Base-by-base conservation (phyloP, 306 rosid species). In the Alnus rubra region DNA sequence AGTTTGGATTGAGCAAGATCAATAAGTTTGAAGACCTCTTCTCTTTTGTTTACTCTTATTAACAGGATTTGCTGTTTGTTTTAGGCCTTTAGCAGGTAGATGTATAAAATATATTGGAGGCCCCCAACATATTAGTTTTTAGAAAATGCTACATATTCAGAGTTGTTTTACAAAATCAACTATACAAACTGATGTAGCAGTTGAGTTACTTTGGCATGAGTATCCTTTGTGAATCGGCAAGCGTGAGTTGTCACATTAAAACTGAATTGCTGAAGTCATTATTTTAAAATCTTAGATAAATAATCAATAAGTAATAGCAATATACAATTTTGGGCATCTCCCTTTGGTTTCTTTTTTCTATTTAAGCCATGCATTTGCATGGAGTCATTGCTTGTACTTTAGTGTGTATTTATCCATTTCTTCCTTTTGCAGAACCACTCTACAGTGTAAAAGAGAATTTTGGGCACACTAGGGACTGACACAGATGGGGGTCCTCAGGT, bases 341-440 rank as follows among this genome's bases (percentile, higher is more conserved):
- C 13, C 10, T 12, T 28, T 18, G 11, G 69, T 15, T 63, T 63
- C 16, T 33, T 35, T 15, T 7, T 12, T 35, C 45, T 63, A 19
- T 63, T 63, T 63, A 33, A 63, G 44, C 69, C 31, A 16, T 13
- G 69, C 69, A 63, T 31, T 63, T 13, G 45, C 45, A 12, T 35
- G 39, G 19, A 14, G 15, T 33, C 69, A 33, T 63, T 63, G 69
- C 69, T 12, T 28, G 69, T 14, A 33, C 19, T 63, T 63, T 76
- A 44, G 51, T 23, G 30, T 47, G n/a, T 79, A 78, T 81, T 84
- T 74, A 76, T 42, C 30, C 50, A 51, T 42, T 62, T 54, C 51
- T 64, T 42, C 69, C 14, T 62, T 76, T 76, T 84, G 76, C 90
- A 93, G 96, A 89, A 81, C 79, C 85, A 82, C n/a, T 80, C 89